Conservation (phyloP, 257 asterid species). For the Solanum virginianum region DNA sequence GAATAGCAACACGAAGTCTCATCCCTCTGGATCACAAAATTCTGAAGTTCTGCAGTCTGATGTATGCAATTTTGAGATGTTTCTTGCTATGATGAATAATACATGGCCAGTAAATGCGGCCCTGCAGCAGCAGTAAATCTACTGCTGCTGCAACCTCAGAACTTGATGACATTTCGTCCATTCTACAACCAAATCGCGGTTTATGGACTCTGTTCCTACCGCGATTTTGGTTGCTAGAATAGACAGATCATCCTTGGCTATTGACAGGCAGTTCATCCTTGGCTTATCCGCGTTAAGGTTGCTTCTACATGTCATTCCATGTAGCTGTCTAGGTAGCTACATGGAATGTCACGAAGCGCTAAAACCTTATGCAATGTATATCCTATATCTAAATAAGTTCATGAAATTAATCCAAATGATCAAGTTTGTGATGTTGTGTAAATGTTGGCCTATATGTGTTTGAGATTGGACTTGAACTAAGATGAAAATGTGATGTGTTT, state of each 20-base stretch:
- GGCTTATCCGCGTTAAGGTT: constrained; percentile 34
- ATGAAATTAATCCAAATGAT: neutral
- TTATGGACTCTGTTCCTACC: neutral
- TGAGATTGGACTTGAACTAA: neutral
- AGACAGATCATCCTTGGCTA: constrained; percentile 74
- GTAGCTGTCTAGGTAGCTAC: neutral
- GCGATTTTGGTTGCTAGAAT: constrained; percentile 21
- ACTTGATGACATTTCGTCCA: constrained; percentile 11
- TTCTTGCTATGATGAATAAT: constrained; percentile 18
- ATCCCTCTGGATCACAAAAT: constrained; percentile 18
- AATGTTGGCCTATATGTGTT: neutral
- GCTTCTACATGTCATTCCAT: neutral
- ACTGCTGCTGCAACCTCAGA: constrained; percentile 25
- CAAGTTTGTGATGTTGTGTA: neutral
- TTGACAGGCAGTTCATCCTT: constrained; percentile 13
- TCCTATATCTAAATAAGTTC: neutral
- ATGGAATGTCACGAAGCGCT: neutral
- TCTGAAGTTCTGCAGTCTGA: constrained; percentile 38
- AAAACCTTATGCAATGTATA: constrained; percentile 8
- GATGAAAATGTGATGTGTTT: neutral
- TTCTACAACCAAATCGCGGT: constrained; percentile 13
- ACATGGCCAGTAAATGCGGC: constrained; percentile 24
- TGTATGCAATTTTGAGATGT: constrained; percentile 13
- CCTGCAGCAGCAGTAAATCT: constrained; percentile 13
- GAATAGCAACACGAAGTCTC: neutral